Evolutionary conservation across 495 filamentous ascomycete genomes (phyloP).

Genomic region (Podospora tetraspora): DNA sequence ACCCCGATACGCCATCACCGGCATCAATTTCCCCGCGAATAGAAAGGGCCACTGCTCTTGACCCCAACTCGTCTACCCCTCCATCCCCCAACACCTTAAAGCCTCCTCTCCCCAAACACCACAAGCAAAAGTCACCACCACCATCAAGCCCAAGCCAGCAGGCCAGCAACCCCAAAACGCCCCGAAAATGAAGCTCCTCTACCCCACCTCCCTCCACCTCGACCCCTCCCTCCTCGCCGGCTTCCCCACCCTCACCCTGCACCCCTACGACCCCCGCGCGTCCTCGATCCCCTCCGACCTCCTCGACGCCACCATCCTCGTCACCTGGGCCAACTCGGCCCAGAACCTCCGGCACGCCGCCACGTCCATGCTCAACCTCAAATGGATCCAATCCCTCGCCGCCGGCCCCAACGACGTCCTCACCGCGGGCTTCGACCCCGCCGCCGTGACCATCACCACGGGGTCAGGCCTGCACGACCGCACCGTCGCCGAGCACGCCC

Average conservation of each 20-base stretch:
- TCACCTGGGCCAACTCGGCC: constrained; percentile 53
- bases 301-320: constrained; percentile 50
- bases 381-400: constrained; percentile 58
- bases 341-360: constrained; percentile 50
- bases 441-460: constrained; percentile 42
- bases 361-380: constrained; percentile 43
- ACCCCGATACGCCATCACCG: not conserved
- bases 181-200: constrained; percentile 54
- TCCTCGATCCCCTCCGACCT: constrained; percentile 47
- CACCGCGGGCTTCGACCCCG: constrained; percentile 48
- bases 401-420: constrained; percentile 60
- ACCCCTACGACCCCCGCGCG: constrained; percentile 51
- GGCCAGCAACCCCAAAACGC: not conserved
- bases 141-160: not conserved
- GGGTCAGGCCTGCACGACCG: constrained; percentile 57
- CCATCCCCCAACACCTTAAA: not conserved
- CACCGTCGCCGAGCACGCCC: constrained; percentile 55
- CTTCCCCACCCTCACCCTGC: constrained; percentile 45
- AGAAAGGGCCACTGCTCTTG: not conserved
- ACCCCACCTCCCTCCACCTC: constrained; percentile 53
- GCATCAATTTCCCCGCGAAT: not conserved
- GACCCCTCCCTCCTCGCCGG: constrained; percentile 45
- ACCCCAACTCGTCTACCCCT: not conserved
- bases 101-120: not conserved
- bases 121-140: not conserved